Evolutionary conservation across 129 eudicot species (phyloP), one percentile per base, ranked within the genome.

Genomic region (Pulicaria dysenterica): DNA sequence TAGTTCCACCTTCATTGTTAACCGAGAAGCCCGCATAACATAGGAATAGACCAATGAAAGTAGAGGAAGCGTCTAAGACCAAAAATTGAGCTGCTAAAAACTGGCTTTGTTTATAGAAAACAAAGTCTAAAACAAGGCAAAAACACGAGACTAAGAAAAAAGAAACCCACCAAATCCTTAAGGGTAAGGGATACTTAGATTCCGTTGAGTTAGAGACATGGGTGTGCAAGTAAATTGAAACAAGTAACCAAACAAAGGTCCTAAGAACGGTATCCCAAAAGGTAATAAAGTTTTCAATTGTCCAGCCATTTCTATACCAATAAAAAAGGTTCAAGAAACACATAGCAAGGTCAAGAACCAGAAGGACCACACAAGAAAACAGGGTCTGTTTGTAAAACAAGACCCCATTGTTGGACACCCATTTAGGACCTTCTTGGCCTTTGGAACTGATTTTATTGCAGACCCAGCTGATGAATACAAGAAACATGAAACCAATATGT

Each of bases 161-260:
- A 70, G 82, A 55, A 6, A 78, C 82, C 92, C 88, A 91, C 88
- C 85, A 91, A 5, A 82, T 14, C 76, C 92, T 91, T 19, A 88
- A 50, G 44, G 82, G 57, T 44, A 80, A 61, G 0, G 95, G 92
- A 70, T 82, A 84, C 75, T 47, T 82, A 8, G 53, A 58, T 10
- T 54, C 77, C 10, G 34, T 57, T 7, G 77, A 73, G 38, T 80
- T 82, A 37, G 50, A 57, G 46, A 73, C 63, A 43, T 62, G 81
- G 67, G 58, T 79, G 3, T 77, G 70, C 82, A 91, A 70, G 56
- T 79, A 83, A 46, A 75, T 72, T 69, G 69, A 82, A 31, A 91
- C 49, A 16, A 54, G 66, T 42, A 88, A 67, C 95, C 91, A 88
- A 59, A 86, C 68, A 49, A 88, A 11, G n/a, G 80, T 46, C 72